phyloP scores from a whole-genome alignment of 352 stramenopile species.

The Pythium sukuiense region DNA sequence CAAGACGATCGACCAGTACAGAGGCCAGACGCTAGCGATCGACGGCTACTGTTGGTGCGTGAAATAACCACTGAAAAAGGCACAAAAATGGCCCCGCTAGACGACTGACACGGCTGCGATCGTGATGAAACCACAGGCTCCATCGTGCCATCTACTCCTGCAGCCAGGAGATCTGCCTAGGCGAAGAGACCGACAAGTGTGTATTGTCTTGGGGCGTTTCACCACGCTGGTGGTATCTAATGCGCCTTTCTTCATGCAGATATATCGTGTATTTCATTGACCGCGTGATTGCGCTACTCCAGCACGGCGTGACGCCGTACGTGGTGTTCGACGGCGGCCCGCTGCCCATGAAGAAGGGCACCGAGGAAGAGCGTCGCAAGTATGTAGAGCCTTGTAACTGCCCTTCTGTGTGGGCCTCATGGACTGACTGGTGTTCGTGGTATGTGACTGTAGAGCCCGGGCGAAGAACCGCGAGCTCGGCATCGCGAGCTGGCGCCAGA shows the following conservation, averaged over 20 bases:
- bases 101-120: not conserved
- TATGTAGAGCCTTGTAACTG: slow-evolving; percentile 21
- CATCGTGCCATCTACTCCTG: slow-evolving; percentile 87
- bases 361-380: slow-evolving; percentile 68
- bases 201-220: slow-evolving; percentile 41
- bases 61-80: slow-evolving; percentile 1
- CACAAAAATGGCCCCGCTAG: slow-evolving; percentile 2
- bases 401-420: not conserved
- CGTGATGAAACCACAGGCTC: slow-evolving; percentile 39
- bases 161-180: slow-evolving; percentile 76
- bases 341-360: slow-evolving; percentile 89
- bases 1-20: slow-evolving; percentile 77
- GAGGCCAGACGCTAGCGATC: slow-evolving; percentile 65
- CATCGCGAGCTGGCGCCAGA: slow-evolving; percentile 52
- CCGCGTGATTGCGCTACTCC: slow-evolving; percentile 83
- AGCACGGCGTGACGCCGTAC: slow-evolving; percentile 82
- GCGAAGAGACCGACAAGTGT: slow-evolving; percentile 50
- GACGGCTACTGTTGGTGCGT: slow-evolving; percentile 80
- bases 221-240: not conserved
- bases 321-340: slow-evolving; percentile 93
- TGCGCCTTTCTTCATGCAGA: slow-evolving; percentile 19
- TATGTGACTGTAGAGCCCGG: slow-evolving; percentile 35
- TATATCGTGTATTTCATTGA: slow-evolving; percentile 89
- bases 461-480: slow-evolving; percentile 71
- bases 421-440: not conserved